Conservation (phyloP, 2,329 filamentous ascomycete genomes). For the Aspergillus sp. region DNA sequence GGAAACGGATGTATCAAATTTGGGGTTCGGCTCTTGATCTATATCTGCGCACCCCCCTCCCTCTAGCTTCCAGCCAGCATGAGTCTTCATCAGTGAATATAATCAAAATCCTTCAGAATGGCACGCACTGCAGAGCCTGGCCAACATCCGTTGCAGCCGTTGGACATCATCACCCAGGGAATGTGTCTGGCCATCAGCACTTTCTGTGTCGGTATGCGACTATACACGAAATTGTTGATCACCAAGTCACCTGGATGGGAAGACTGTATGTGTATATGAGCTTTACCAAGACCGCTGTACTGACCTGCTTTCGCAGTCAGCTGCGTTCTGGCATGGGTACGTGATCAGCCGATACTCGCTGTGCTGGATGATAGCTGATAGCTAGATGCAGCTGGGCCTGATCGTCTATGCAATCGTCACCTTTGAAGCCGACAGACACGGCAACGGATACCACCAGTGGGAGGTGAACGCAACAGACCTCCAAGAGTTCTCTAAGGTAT, state of each 20-base stretch:
- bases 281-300: neutral
- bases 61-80: neutral
- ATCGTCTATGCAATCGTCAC: constrained; percentile 20
- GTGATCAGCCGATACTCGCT: neutral
- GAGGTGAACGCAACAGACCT: constrained; percentile 16
- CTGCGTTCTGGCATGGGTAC: constrained; percentile 21
- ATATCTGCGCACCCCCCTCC: neutral
- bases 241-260: constrained; percentile 20
- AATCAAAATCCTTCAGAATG: neutral
- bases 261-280: constrained; percentile 17
- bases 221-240: constrained; percentile 28
- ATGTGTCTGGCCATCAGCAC: constrained; percentile 19
- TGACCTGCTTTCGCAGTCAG: constrained; percentile 11
- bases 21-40: neutral
- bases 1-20: too few species aligned
- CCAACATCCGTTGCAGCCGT: constrained; percentile 10
- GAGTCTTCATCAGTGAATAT: neutral
- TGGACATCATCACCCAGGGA: constrained; percentile 17
- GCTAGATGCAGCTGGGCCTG: constrained; percentile 17
- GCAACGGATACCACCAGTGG: constrained; percentile 18
- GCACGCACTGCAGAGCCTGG: constrained; percentile 6
- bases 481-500: constrained; percentile 16
- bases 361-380: neutral
- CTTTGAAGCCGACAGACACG: constrained; percentile 19
- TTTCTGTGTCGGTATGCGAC: constrained; percentile 15